Evolutionary conservation across 139 green algal genomes (phyloP).

Genomic region (Chlamydomonas eustigma): DNA sequence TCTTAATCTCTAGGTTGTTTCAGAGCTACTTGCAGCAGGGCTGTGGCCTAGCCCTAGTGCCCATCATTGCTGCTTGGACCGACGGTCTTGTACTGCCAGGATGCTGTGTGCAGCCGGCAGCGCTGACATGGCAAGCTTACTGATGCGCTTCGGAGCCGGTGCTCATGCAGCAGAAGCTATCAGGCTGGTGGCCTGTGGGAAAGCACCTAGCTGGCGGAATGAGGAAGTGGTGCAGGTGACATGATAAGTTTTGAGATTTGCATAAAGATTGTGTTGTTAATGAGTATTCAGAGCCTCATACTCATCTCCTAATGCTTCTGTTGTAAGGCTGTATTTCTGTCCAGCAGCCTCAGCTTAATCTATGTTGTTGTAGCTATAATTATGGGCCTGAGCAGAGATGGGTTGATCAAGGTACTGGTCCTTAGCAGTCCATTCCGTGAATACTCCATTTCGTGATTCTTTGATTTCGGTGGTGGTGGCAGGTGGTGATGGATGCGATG

Average conservation of each 20-base stretch:
- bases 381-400: too few relatives aligned
- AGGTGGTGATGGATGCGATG: too few relatives aligned
- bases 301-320: too few relatives aligned
- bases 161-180: neutral
- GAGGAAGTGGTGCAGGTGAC: slow-evolving; percentile 6
- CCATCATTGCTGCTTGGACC: slow-evolving; percentile 10
- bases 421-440: too few relatives aligned
- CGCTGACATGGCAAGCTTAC: neutral
- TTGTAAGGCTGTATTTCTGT: too few relatives aligned
- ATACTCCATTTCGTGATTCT: too few relatives aligned
- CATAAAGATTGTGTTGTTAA: too few relatives aligned
- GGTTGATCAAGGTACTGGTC: too few relatives aligned
- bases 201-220: slow-evolving; percentile 8
- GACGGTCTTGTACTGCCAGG: neutral
- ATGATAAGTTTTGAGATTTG: neutral
- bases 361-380: too few relatives aligned
- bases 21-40: neutral
- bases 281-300: too few relatives aligned
- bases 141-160: neutral
- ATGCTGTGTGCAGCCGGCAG: neutral
- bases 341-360: too few relatives aligned
- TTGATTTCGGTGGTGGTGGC: too few relatives aligned
- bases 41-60: slow-evolving; percentile 5
- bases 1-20: neutral
- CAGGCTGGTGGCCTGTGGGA: neutral